Conservation (phyloP, 352 stramenopile species). For the Plasmopara halstedii region DNA sequence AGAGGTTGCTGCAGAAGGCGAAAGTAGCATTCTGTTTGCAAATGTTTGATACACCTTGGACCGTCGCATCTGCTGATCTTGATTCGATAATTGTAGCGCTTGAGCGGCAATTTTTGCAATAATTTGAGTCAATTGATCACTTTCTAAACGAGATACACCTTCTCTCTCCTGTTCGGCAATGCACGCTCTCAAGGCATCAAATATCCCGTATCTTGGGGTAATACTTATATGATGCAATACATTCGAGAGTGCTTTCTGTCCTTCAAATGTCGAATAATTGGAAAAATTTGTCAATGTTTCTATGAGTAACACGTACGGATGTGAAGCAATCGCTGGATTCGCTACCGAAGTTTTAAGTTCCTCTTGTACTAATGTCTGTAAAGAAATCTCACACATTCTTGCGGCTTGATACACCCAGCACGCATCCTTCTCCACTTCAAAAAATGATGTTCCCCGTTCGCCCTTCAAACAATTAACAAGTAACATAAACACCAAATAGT, state of each 20-base stretch:
- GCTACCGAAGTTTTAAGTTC: constrained; percentile 8
- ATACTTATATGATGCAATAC: constrained; percentile 28
- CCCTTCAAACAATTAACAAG: constrained; percentile 46
- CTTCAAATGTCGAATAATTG: constrained; percentile 21
- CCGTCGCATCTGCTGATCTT: constrained; percentile 3
- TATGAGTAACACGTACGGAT: constrained; percentile 42
- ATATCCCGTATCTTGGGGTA: constrained; percentile 15
- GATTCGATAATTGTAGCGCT: constrained; percentile 9
- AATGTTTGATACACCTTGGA: constrained; percentile 13
- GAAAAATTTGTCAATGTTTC: constrained; percentile 32
- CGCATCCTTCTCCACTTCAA: constrained; percentile 25
- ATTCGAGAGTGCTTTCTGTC: constrained; percentile 4
- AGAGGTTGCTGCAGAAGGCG: constrained; percentile 15
- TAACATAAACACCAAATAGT: constrained; percentile 55
- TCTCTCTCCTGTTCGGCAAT: constrained; percentile 17
- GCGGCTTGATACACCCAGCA: constrained; percentile 44
- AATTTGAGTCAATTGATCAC: constrained; percentile 24
- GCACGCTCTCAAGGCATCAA: constrained; percentile 28
- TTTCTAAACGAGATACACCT: constrained; percentile 5
- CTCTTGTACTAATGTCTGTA: constrained; percentile 27
- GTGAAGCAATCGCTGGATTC: constrained; percentile 13
- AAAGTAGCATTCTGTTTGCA: constrained; percentile 23
- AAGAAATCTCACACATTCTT: constrained; percentile 32
- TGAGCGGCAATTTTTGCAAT: constrained; percentile 16
- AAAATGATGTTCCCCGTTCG: constrained; percentile 12